phyloP scores from a whole-genome alignment of 2,329 filamentous ascomycete genomes.

The Sclerotinia trifoliorum region DNA sequence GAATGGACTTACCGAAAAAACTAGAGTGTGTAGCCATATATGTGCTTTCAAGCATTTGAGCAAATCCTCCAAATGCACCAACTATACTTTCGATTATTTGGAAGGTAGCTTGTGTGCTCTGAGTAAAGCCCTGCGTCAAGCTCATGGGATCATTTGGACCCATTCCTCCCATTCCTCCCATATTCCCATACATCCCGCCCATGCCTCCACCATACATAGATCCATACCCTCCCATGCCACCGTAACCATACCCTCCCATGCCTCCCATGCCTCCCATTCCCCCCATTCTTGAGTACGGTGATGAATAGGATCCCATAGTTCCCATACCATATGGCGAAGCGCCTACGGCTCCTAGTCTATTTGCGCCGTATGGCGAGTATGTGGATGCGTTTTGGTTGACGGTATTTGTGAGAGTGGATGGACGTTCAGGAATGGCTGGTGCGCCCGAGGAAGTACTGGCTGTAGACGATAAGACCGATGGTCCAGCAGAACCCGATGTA shows the following conservation, averaged over 20 bases:
- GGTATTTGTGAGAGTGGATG: slow-evolving; percentile 71
- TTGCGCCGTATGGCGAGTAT: slow-evolving; percentile 65
- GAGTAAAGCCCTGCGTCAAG: slow-evolving; percentile 90
- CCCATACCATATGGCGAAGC: slow-evolving; percentile 39
- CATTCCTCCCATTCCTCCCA: slow-evolving; percentile 51
- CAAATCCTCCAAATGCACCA: slow-evolving; percentile 93
- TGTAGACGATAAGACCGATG: slow-evolving; percentile 45
- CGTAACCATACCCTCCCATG: slow-evolving; percentile 40
- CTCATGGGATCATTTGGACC: slow-evolving; percentile 89
- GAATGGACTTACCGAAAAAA: slow-evolving; percentile 76
- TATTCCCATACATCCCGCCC: slow-evolving; percentile 44
- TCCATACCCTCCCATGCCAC: slow-evolving; percentile 46
- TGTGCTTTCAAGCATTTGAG: slow-evolving; percentile 98
- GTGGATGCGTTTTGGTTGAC: slow-evolving; percentile 86
- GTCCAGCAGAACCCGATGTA: slow-evolving; percentile 42
- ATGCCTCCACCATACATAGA: slow-evolving; percentile 38
- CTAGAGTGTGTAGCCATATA: slow-evolving; percentile 99
- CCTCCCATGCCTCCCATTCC: slow-evolving; percentile 38
- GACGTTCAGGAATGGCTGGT: slow-evolving; percentile 77
- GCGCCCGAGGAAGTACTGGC: slow-evolving; percentile 42
- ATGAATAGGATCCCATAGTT: slow-evolving; percentile 45
- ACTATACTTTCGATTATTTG: slow-evolving; percentile 98
- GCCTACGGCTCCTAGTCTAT: slow-evolving; percentile 55
- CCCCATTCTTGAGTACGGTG: slow-evolving; percentile 36
- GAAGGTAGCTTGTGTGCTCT: slow-evolving; percentile 94